Base-by-base conservation (phyloP, 306 rosid genomes). In the Argentina anserina region DNA sequence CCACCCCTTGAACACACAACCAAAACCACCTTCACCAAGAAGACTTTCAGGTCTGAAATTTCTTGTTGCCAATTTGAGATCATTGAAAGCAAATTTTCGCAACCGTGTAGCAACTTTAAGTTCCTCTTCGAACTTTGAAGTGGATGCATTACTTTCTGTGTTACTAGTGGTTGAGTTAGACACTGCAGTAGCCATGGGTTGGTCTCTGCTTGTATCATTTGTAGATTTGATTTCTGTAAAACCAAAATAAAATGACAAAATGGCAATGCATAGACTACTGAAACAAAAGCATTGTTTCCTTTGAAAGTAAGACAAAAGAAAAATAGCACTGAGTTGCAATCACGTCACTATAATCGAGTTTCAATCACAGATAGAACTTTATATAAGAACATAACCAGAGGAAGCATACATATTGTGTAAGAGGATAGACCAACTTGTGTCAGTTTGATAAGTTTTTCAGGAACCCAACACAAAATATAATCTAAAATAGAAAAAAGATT, bases 11-110 rank as follows among this genome's bases (percentile, higher is more conserved):
- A 93, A 93, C 47, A 93, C 98, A 75, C 98, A 93, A 81, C 98
- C 98, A 81, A 93, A 93, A 68, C 98, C 98, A 76, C 98, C 98
- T 86, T 93, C 98, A 47, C 98, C 98, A 63, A 93, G 98, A 85
- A 93, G 96, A 85, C 97, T 90, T 85, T 93, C 98, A 12, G 98
- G 98, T 82, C 98, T 87, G 70, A 93, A 93, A 81, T 93, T 93
- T 84, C 98, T 90, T 61, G 98, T 93, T 17, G 98, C 97, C 80
- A 78, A 79, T 85, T 93, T 93, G 75, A 93, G 98, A 76, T 93
- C 98, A 71, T 86, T 90, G 72, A 93, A 93, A 39, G 88, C 62
- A 76, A 93, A 93, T 59, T 93, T 93, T 63, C 96, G 81, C 64
- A 93, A 87, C 75, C 96, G 86, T 43, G 97, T 87, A 68, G 98